These are phyloP conservation scores for Yamadazyma ubonensis DNA, from an alignment of 805 yeast species.

Conservation along the genomic window DNA sequence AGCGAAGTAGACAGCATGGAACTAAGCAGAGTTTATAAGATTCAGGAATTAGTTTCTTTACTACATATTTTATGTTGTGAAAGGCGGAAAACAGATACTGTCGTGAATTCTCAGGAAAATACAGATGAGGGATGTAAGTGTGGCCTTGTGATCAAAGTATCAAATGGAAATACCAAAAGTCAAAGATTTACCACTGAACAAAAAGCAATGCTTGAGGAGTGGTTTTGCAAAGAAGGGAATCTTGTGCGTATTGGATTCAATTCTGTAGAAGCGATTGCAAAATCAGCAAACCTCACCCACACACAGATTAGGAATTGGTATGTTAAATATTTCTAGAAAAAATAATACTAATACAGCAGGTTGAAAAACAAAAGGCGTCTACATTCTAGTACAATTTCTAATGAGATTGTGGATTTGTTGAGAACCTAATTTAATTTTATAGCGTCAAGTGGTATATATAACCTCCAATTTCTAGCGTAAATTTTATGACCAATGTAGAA, in stretches of 20 bases:
- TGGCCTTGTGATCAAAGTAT: background rate
- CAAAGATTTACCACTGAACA: background rate
- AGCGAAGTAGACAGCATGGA: background rate
- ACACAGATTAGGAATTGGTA: slow-evolving; percentile 16
- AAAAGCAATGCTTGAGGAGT: background rate
- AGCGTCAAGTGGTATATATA: slow-evolving; percentile 23
- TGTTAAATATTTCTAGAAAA: slow-evolving; percentile 6
- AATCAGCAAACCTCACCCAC: background rate
- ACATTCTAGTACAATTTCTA: background rate
- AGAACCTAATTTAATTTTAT: slow-evolving; percentile 1
- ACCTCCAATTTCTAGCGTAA: slow-evolving; percentile 31
- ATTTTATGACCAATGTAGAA: slow-evolving; percentile 43
- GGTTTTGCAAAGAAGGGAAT: too few relatives aligned
- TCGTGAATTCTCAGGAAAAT: background rate
- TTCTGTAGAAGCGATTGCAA: background rate
- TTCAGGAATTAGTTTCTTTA: background rate
- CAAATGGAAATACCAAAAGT: background rate
- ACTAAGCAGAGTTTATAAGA: too few relatives aligned
- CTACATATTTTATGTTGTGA: background rate
- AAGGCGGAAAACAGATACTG: background rate
- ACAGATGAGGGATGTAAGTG: background rate
- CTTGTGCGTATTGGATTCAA: too few relatives aligned
- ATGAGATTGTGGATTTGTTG: background rate
- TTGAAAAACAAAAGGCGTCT: slow-evolving; percentile 58
- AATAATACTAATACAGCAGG: slow-evolving; percentile 19